phyloP scores from a whole-genome alignment of 1,139 yeast species.

The Saccharomyces uvarum region DNA sequence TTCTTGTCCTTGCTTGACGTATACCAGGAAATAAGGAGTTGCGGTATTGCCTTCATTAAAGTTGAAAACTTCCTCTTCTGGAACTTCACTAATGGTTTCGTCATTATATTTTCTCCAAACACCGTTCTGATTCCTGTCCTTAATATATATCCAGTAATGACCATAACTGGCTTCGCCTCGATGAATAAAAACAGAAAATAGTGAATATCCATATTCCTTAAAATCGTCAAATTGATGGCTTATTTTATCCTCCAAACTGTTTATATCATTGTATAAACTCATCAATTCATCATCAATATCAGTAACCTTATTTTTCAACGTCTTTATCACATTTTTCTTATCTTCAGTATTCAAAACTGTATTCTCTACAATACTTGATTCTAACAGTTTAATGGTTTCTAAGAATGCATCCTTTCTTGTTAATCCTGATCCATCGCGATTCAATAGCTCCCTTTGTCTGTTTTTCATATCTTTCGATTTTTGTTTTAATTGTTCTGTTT shows the following conservation, averaged over 20 bases:
- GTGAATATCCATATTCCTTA: slow-evolving; percentile 61
- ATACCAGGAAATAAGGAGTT: slow-evolving; percentile 87
- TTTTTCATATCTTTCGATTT: slow-evolving; percentile 42
- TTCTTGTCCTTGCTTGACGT: slow-evolving; percentile 59
- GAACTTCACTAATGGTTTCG: slow-evolving; percentile 77
- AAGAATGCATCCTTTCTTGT: slow-evolving; percentile 46
- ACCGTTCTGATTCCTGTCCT: slow-evolving; percentile 53
- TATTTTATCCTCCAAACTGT: slow-evolving; percentile 41
- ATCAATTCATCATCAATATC: slow-evolving; percentile 37
- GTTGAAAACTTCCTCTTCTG: slow-evolving; percentile 62
- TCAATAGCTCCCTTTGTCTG: slow-evolving; percentile 38
- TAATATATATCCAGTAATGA: slow-evolving; percentile 92
- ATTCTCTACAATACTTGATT: slow-evolving; percentile 33
- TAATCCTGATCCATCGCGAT: slow-evolving; percentile 40
- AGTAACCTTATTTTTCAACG: slow-evolving; percentile 26
- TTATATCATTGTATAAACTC: slow-evolving; percentile 36
- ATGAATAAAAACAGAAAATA: slow-evolving; percentile 89
- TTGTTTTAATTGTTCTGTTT: slow-evolving; percentile 58
- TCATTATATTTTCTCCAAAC: slow-evolving; percentile 87
- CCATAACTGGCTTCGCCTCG: slow-evolving; percentile 95
- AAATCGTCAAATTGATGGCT: slow-evolving; percentile 53
- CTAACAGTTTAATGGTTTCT: slow-evolving; percentile 51
- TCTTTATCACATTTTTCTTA: slow-evolving; percentile 21
- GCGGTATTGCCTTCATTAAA: slow-evolving; percentile 71
- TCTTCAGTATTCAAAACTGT: slow-evolving; percentile 34